phyloP scores from a whole-genome alignment of 192 early-diverging fungal genomes.

The Coemansia sp. region DNA sequence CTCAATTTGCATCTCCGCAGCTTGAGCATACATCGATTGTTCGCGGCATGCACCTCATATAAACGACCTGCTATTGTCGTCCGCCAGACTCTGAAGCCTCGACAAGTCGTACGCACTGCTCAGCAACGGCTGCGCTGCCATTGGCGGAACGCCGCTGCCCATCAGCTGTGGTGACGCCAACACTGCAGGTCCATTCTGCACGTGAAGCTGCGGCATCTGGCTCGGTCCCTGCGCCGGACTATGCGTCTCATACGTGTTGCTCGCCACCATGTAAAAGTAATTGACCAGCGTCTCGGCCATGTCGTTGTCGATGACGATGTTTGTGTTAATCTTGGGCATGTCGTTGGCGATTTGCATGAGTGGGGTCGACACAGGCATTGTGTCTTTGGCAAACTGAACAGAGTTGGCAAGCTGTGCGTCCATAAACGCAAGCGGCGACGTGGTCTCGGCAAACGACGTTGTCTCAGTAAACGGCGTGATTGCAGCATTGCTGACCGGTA shows the following conservation, averaged over 20 bases:
- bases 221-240: constrained; percentile 5
- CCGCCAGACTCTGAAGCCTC: constrained; percentile 23
- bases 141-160: constrained; percentile 4
- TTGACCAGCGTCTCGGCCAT: constrained; percentile 56
- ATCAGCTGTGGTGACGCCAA: constrained; percentile 23
- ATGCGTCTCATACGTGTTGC: constrained; percentile 23
- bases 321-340: constrained; percentile 38
- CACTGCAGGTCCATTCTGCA: constrained; percentile 13
- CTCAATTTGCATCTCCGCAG: constrained; percentile 6
- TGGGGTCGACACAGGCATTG: no score
- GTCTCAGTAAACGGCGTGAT: constrained; percentile 7
- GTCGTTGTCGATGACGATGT: constrained; percentile 53
- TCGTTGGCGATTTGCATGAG: constrained; percentile 11
- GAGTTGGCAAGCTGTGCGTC: no score
- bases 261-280: constrained; percentile 54
- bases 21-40: background rate
- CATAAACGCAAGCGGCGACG: background rate
- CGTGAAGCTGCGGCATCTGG: constrained; percentile 6
- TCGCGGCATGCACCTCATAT: constrained; percentile 13
- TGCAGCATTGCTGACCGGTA: background rate
- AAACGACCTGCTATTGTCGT: constrained; percentile 30
- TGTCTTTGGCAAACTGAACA: no score
- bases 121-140: constrained; percentile 17
- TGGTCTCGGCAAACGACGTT: background rate
- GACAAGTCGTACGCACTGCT: constrained; percentile 25